Evolutionary conservation across 1,284 basidiomycete genomes (phyloP).

Genomic region (Microbotryomycetes sp.): DNA sequence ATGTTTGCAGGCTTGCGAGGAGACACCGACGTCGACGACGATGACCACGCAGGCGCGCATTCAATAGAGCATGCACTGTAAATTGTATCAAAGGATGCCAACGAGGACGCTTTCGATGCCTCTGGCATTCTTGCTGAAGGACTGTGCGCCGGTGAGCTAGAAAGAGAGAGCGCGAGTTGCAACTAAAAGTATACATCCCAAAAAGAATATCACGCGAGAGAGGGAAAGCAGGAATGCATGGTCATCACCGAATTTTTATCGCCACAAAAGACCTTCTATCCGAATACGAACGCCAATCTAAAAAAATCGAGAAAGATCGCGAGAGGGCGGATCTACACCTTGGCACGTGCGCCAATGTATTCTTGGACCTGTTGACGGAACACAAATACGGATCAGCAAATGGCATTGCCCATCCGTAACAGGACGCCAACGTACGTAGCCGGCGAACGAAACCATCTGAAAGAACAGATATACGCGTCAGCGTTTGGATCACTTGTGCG

Average conservation of each 20-base stretch:
- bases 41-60: background rate
- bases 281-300: no score
- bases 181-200: no score
- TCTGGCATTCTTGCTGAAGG: no score
- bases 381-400: background rate
- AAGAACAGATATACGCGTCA: background rate
- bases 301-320: no score
- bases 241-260: no score
- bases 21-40: no score
- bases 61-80: background rate
- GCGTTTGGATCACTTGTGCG: background rate
- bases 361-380: constrained; percentile 1
- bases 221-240: no score
- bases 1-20: no score
- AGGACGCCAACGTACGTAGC: constrained; percentile 57
- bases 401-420: background rate
- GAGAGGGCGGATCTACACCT: background rate
- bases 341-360: background rate
- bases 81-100: background rate
- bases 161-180: no score
- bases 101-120: background rate
- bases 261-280: no score
- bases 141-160: no score
- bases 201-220: no score
- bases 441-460: constrained; percentile 88